These are phyloP conservation scores for Zymoseptoria ardabiliae DNA, from an alignment of 2,329 filamentous ascomycete genomes.

Conservation along the genomic window DNA sequence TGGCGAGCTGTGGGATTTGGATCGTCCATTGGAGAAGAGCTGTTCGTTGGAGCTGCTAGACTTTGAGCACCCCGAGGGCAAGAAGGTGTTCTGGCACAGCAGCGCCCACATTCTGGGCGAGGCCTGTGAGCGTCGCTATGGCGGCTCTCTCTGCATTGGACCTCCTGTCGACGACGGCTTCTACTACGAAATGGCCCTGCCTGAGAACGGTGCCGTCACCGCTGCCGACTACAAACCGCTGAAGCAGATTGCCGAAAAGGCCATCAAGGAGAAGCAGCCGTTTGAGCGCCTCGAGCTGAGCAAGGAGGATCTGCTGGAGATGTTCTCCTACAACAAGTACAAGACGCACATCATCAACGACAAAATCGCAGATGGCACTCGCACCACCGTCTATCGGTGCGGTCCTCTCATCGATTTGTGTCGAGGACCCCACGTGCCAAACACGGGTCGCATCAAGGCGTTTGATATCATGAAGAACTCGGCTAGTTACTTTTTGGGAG, in stretches of 20 bases:
- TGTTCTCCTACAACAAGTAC: constrained; percentile 98
- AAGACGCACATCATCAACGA: constrained; percentile 96
- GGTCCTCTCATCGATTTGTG: constrained; percentile 93
- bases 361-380: constrained; percentile 81
- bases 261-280: constrained; percentile 93
- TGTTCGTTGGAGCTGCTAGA: constrained; percentile 78
- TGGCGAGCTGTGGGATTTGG: constrained; percentile 85
- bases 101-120: constrained; percentile 95
- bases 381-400: constrained; percentile 88
- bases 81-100: constrained; percentile 97
- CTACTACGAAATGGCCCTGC: constrained; percentile 93
- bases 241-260: constrained; percentile 70
- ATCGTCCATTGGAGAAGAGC: constrained; percentile 79
- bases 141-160: constrained; percentile 87
- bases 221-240: constrained; percentile 76
- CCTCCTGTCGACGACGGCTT: constrained; percentile 87
- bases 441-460: constrained; percentile 87
- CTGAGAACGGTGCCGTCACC: constrained; percentile 63
- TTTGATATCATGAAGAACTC: constrained; percentile 89
- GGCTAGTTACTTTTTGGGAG: constrained; percentile 86
- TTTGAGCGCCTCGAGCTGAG: constrained; percentile 85
- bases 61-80: constrained; percentile 69
- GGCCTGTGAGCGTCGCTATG: constrained; percentile 81
- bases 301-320: constrained; percentile 86
- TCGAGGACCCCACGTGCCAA: constrained; percentile 86